Conservation (phyloP, 2,329 filamentous ascomycete genomes). For the Bipolaris bicolor region DNA sequence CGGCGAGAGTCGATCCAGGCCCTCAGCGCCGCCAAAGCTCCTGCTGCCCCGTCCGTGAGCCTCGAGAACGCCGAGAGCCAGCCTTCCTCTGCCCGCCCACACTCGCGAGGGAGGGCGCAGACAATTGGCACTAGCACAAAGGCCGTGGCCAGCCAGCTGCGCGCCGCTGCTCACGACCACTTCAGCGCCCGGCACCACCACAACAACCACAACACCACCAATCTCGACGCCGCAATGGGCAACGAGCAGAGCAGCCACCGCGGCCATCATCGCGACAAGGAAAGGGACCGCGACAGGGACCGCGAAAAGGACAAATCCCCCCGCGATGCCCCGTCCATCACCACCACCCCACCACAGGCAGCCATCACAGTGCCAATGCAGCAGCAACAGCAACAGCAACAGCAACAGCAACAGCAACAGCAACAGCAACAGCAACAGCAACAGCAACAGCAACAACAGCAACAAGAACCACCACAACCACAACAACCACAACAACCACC, state of each 20-base stretch:
- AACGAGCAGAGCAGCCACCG: conserved; percentile 50
- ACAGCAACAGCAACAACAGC: background rate
- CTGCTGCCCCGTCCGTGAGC: conserved; percentile 47
- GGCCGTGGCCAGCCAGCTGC: conserved; percentile 37
- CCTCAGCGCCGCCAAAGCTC: conserved; percentile 45
- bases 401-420: background rate
- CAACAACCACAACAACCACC: background rate
- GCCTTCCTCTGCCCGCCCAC: conserved; percentile 32
- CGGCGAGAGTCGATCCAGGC: conserved; percentile 51
- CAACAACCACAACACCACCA: conserved; percentile 6
- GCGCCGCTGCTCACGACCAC: conserved; percentile 41
- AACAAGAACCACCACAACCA: conserved; percentile 1
- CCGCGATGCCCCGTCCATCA: conserved; percentile 1
- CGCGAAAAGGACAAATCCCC: conserved; percentile 13
- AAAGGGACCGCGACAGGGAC: conserved; percentile 9
- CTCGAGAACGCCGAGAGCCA: conserved; percentile 46
- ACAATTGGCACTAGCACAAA: conserved; percentile 28
- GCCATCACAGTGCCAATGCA: conserved; percentile 1
- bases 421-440: background rate
- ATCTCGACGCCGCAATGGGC: conserved; percentile 40
- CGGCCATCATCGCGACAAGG: conserved; percentile 8
- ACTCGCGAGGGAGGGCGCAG: conserved; percentile 39
- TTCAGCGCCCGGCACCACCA: conserved; percentile 20
- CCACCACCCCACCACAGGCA: background rate
- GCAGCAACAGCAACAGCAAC: background rate